phyloP scores from a whole-genome alignment of 495 filamentous ascomycete genomes.

The Chaetomium fimeti region DNA sequence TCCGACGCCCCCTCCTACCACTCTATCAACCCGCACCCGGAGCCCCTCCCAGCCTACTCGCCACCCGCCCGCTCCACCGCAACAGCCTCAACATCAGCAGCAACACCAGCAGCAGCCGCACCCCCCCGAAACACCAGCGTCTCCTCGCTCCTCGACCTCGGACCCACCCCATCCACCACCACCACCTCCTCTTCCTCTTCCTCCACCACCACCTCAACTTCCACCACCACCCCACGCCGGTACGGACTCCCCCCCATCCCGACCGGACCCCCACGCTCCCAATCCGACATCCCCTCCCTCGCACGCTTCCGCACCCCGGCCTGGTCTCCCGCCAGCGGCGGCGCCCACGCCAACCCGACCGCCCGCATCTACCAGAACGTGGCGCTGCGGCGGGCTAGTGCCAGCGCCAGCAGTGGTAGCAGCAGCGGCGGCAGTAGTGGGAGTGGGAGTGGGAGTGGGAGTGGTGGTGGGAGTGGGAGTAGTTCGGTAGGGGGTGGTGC shows the following conservation, averaged over 20 bases:
- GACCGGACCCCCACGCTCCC: conserved; percentile 25
- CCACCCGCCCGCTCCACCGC: conserved; percentile 28
- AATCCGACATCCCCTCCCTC: conserved; percentile 35
- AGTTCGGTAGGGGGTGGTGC: background rate
- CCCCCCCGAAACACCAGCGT: conserved; percentile 16
- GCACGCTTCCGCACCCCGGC: conserved; percentile 45
- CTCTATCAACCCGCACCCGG: conserved; percentile 39
- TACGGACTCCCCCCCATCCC: conserved; percentile 44
- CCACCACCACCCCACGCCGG: conserved; percentile 1
- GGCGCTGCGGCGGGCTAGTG: conserved; percentile 46
- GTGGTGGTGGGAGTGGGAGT: too few species aligned
- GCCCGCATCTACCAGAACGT: conserved; percentile 51
- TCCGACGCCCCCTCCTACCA: conserved; percentile 52
- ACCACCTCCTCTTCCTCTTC: conserved; percentile 9
- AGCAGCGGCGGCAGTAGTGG: background rate
- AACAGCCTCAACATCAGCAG: background rate
- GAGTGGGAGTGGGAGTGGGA: background rate
- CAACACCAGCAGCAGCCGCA: background rate
- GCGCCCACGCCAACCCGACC: conserved; percentile 43
- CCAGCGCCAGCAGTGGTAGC: conserved; percentile 19
- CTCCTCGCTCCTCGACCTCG: conserved; percentile 23
- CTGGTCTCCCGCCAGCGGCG: conserved; percentile 31
- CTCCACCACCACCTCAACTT: background rate
- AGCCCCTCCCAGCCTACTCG: conserved; percentile 46
- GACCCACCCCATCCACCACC: conserved; percentile 6